phyloP scores from a whole-genome alignment of 345 rosid genomes.

The Pistacia vera region DNA sequence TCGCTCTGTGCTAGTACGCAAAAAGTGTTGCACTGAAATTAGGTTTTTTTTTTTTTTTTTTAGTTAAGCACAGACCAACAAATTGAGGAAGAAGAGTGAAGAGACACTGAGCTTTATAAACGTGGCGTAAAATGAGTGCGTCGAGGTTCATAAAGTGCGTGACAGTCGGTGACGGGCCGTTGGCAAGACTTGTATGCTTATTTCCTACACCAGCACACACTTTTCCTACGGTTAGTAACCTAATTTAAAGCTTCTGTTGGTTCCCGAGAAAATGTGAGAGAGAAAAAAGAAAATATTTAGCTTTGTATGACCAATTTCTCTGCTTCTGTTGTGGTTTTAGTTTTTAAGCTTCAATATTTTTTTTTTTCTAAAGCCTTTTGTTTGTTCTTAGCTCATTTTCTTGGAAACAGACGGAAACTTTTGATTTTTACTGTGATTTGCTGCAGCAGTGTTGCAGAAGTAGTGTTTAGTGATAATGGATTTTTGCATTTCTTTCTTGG shows the following conservation, averaged over 20 bases:
- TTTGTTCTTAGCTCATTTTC: too few species aligned
- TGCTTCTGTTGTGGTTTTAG: neutral
- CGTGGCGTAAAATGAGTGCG: conserved; percentile 52
- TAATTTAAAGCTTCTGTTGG: conserved; percentile 6
- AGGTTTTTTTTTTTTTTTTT: conserved; percentile 16
- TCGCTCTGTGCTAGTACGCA: neutral
- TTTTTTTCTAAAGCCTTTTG: neutral
- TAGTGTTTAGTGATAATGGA: neutral
- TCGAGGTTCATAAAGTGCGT: conserved; percentile 84
- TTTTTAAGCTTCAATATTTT: neutral
- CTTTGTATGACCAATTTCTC: neutral
- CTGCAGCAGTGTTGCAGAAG: too few species aligned
- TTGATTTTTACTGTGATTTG: neutral
- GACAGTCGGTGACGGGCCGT: conserved; percentile 87
- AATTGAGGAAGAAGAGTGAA: neutral
- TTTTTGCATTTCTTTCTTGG: neutral
- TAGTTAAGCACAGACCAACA: neutral
- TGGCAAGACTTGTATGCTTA: conserved; percentile 84
- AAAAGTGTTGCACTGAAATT: conserved; percentile 8
- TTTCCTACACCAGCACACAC: conserved; percentile 80
- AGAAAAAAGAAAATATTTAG: neutral
- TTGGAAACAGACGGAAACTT: neutral
- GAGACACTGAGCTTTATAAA: neutral
- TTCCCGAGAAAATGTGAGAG: conserved; percentile 8
- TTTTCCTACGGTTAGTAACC: conserved; percentile 60